A percentile compares a stretch with the other conserved stretches of the same genome.
Conservation (phyloP, 352 stramenopile species). For the Globisporangium yorkense region DNA sequence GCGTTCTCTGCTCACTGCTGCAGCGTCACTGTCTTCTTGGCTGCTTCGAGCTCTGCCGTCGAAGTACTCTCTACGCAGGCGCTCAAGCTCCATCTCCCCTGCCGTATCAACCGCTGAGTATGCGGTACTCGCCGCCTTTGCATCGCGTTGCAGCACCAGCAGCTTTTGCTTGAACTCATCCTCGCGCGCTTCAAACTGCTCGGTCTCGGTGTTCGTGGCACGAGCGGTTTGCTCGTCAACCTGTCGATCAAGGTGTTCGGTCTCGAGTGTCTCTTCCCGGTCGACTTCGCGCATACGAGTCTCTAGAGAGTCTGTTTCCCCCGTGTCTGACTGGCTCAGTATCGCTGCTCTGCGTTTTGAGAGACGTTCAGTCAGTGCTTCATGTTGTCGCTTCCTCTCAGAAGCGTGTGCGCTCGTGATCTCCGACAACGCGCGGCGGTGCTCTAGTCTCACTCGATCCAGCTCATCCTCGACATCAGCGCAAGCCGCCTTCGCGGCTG, state of each 20-base stretch:
- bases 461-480: slow-evolving; percentile 2
- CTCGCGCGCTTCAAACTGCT: slow-evolving; percentile 14
- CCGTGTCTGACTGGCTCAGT: not conserved
- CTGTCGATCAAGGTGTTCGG: slow-evolving; percentile 14
- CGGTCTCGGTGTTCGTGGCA: slow-evolving; percentile 15
- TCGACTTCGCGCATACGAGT: not conserved
- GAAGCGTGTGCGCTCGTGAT: no score
- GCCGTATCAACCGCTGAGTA: slow-evolving; percentile 19
- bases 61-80: slow-evolving; percentile 21
- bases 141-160: slow-evolving; percentile 4
- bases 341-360: not conserved
- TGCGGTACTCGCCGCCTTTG: slow-evolving; percentile 21
- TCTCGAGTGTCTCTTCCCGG: not conserved
- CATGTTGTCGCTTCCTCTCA: not conserved
- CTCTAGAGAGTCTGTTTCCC: not conserved
- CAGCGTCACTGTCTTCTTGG: slow-evolving; percentile 15
- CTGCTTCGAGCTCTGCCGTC: slow-evolving; percentile 6
- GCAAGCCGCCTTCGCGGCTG: not conserved
- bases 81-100: slow-evolving; percentile 21
- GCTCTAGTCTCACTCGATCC: slow-evolving; percentile 4
- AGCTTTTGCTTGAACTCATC: not conserved
- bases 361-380: slow-evolving; percentile 13
- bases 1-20: slow-evolving; percentile 2
- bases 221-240: slow-evolving; percentile 17
- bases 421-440: no score